phyloP scores from a whole-genome alignment of 768 basidiomycete species.

The Phanerochaete sordida region DNA sequence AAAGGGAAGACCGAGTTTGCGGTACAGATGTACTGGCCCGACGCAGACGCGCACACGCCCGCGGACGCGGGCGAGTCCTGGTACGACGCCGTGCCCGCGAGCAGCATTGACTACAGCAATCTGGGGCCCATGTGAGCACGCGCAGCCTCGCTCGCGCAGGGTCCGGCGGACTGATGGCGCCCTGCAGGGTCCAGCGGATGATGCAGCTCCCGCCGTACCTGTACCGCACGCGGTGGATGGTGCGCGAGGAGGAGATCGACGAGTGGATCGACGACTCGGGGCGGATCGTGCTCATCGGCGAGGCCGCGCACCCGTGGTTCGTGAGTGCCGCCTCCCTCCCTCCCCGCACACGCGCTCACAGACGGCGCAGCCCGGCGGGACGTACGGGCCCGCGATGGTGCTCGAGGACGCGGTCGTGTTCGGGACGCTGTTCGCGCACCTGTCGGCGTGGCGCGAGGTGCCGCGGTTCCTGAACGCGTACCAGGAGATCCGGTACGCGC shows the following conservation, averaged over 20 bases:
- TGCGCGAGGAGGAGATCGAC: conserved; percentile 33
- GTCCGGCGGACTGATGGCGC: neutral
- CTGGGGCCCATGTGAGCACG: conserved; percentile 37
- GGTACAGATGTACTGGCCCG: conserved; percentile 37
- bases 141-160: conserved; percentile 14
- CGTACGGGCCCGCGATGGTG: conserved; percentile 47
- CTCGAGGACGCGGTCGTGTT: conserved; percentile 64
- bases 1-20: conserved; percentile 31
- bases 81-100: conserved; percentile 30
- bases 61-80: conserved; percentile 29
- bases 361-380: conserved; percentile 44
- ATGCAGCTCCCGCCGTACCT: conserved; percentile 32
- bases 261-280: conserved; percentile 47
- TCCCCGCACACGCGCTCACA: neutral
- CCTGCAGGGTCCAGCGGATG: conserved; percentile 31
- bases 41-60: conserved; percentile 27
- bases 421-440: conserved; percentile 54
- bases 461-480: conserved; percentile 49
- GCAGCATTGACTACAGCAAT: conserved; percentile 29
- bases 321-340: conserved; percentile 28
- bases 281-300: conserved; percentile 51
- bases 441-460: conserved; percentile 45
- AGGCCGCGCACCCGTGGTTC: conserved; percentile 56
- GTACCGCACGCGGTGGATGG: conserved; percentile 35
- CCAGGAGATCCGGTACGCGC: conserved; percentile 54